Percentiles rank a stretch among this genome's conserved stretches.
phyloP scores from a whole-genome alignment of 345 rosid species.

The Eucalyptus regnans region DNA sequence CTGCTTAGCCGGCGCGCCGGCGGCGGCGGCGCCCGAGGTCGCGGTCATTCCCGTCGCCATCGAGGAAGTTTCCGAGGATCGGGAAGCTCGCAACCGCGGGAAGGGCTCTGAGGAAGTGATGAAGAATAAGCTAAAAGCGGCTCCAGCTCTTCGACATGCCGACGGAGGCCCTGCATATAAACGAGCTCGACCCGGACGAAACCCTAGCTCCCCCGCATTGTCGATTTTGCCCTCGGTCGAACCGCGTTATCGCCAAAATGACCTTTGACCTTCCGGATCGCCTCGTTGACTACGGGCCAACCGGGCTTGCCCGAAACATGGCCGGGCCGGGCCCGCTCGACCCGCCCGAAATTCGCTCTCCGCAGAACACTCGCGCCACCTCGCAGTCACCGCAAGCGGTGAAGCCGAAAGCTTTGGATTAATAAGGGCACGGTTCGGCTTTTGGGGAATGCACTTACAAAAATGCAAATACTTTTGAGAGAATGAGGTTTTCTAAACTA shows the following conservation, averaged over 20 bases:
- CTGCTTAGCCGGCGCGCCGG: conserved; percentile 22
- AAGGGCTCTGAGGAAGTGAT: background rate
- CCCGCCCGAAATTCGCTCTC: background rate
- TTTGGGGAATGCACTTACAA: no score
- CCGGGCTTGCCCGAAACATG: background rate
- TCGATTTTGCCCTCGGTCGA: background rate
- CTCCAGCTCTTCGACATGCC: background rate
- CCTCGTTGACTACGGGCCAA: background rate
- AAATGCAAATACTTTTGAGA: no score
- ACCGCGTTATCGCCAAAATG: background rate
- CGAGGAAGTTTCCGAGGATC: background rate
- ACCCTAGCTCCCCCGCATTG: background rate
- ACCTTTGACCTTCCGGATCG: background rate
- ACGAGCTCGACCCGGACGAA: background rate
- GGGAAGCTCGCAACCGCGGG: background rate
- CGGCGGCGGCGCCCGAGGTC: background rate
- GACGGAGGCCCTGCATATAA: background rate
- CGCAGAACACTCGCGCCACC: background rate
- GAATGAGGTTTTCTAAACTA: no score
- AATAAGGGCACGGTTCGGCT: no score
- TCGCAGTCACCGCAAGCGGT: background rate
- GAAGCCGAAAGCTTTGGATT: background rate
- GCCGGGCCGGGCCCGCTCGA: background rate
- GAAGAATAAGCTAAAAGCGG: background rate
- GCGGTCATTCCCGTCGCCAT: conserved; percentile 7